phyloP scores from a whole-genome alignment of 2,329 filamentous ascomycete genomes.

The Paraconiothyrium sp. region DNA sequence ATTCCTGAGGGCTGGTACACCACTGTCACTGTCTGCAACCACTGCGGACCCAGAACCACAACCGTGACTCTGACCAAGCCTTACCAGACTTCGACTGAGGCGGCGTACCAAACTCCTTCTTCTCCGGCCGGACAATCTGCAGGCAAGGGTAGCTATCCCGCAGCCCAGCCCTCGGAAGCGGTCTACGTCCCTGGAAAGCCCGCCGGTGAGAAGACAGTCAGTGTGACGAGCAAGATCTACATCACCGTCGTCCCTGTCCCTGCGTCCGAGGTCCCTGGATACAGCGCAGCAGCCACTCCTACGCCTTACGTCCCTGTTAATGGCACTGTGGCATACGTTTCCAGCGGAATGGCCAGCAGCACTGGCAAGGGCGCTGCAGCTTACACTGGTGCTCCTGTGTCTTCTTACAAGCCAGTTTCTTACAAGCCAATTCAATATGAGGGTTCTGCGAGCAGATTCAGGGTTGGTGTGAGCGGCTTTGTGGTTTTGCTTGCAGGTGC shows the following conservation, averaged over 20 bases:
- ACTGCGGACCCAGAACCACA: slow-evolving; percentile 35
- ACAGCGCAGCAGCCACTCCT: background rate
- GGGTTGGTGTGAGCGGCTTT: slow-evolving; percentile 31
- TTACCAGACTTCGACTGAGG: slow-evolving; percentile 27
- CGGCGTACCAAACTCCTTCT: slow-evolving; percentile 25
- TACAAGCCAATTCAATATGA: slow-evolving; percentile 31
- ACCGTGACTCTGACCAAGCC: slow-evolving; percentile 48
- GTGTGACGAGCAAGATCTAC: slow-evolving; percentile 8
- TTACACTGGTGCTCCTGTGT: slow-evolving; percentile 17
- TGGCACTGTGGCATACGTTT: slow-evolving; percentile 19
- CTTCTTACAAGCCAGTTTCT: background rate
- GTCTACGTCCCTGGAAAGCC: slow-evolving; percentile 1
- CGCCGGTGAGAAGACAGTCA: slow-evolving; percentile 9
- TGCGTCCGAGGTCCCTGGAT: slow-evolving; percentile 2
- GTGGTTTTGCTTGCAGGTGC: slow-evolving; percentile 32
- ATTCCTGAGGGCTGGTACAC: slow-evolving; percentile 46
- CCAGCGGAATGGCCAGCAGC: slow-evolving; percentile 24
- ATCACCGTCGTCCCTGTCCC: slow-evolving; percentile 1
- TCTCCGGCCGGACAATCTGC: slow-evolving; percentile 21
- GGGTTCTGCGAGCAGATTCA: slow-evolving; percentile 36
- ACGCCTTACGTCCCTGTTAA: slow-evolving; percentile 16
- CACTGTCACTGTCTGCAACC: slow-evolving; percentile 38
- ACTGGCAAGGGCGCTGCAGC: slow-evolving; percentile 23
- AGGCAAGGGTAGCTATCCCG: background rate
- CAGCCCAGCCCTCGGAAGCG: background rate